phyloP scores from a whole-genome alignment of 139 green algal genomes.

The Coelastrella sp. region DNA sequence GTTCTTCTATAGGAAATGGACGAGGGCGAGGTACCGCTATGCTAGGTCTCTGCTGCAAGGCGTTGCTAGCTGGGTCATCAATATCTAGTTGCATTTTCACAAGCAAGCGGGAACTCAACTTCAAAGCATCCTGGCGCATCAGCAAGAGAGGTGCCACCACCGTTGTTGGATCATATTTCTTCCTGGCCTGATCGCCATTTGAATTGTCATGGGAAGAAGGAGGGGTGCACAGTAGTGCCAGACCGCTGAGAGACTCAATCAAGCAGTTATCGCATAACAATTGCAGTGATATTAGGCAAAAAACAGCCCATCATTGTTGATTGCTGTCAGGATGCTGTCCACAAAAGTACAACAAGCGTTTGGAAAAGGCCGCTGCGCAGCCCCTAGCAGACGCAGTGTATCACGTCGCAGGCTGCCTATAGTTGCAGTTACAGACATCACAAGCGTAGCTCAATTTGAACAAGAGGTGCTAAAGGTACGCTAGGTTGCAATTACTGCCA shows the following conservation, averaged over 20 bases:
- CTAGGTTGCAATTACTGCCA: neutral
- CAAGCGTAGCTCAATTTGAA: constrained; percentile 64
- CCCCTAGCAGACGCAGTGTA: neutral
- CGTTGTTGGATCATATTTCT: no score
- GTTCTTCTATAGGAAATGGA: constrained; percentile 64
- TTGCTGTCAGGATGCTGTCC: no score
- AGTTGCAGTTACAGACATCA: constrained; percentile 29
- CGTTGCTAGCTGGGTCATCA: neutral
- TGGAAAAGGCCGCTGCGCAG: neutral
- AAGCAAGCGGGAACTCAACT: neutral
- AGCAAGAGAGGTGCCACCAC: neutral
- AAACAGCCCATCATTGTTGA: no score
- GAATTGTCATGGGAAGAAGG: no score
- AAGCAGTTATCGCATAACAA: no score
- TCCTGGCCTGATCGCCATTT: no score
- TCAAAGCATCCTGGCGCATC: neutral
- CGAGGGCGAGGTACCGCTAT: constrained; percentile 47
- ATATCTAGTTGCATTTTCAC: constrained; percentile 18
- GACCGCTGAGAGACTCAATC: no score
- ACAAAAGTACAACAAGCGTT: no score
- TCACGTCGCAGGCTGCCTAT: neutral
- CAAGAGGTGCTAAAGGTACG: constrained; percentile 79
- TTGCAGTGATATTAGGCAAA: no score
- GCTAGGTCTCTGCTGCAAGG: constrained; percentile 2
- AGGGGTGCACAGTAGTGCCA: no score